phyloP scores from a whole-genome alignment of 1,284 basidiomycete genomes.

The Cutaneotrichosporon sp. region DNA sequence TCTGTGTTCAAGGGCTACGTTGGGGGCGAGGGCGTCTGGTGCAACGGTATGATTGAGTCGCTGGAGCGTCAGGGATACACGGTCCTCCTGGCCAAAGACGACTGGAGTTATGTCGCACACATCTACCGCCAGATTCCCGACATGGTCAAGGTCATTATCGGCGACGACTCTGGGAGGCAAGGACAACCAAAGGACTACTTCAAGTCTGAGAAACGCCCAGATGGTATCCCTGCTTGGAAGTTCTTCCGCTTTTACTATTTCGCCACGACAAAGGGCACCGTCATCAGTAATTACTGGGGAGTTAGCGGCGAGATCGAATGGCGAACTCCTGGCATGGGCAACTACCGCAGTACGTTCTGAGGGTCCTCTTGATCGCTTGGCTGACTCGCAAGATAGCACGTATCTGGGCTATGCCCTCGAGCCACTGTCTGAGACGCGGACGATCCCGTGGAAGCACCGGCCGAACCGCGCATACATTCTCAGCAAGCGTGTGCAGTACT shows the following conservation, averaged over 20 bases:
- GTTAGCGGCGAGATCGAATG: constrained; percentile 6
- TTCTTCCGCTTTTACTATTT: constrained; percentile 25
- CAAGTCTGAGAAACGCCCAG: constrained; percentile 10
- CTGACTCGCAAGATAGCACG: neutral
- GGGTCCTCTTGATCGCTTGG: too few species aligned
- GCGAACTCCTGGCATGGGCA: neutral
- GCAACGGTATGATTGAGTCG: constrained; percentile 2
- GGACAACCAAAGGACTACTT: neutral
- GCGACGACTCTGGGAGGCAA: constrained; percentile 1
- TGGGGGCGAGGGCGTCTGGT: constrained; percentile 16
- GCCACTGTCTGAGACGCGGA: neutral
- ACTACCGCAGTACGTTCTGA: neutral
- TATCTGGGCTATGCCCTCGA: constrained; percentile 15
- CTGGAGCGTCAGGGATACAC: constrained; percentile 26
- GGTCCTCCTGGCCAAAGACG: constrained; percentile 8
- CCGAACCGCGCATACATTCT: constrained; percentile 23
- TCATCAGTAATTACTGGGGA: constrained; percentile 22
- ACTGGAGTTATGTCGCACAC: constrained; percentile 22
- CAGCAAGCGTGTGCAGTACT: constrained; percentile 20
- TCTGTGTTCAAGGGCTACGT: constrained; percentile 6
- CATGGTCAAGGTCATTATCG: constrained; percentile 22
- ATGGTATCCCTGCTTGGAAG: constrained; percentile 32
- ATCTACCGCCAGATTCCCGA: constrained; percentile 25
- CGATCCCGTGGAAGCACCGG: constrained; percentile 7
- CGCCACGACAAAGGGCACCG: constrained; percentile 11